Base-by-base conservation (phyloP, 495 filamentous ascomycete genomes). In the Penicillium tannophilum region DNA sequence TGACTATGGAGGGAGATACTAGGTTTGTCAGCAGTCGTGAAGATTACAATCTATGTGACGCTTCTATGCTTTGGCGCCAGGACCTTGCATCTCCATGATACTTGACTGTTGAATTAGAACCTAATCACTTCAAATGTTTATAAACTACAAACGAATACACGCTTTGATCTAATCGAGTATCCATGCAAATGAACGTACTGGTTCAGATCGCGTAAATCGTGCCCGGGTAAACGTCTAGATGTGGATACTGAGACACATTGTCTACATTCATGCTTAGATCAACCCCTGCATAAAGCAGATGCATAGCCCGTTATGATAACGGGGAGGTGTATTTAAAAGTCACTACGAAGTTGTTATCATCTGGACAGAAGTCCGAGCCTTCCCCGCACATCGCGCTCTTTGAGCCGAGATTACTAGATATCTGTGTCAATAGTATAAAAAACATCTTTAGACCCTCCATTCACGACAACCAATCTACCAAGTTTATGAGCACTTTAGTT, bases 281-380 rank as follows among this genome's bases (percentile, higher is more conserved):
- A 41, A n/a, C 39, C 39, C 33, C 33, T 36, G 33, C 10, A 36
- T 12, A 36, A 36, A 36, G 10, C 33, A 14, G 39, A n/a, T 41
- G 14, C 39, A 41, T n/a, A 41, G 14, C 39, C 39, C 39, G 14
- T 1, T 41, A 41, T 41, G 39, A 41, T 41, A 41, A n/a, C 14
- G 16, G 5, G 20, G 20, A 24, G 45, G 9, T 14, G 20, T 47
- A 47, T 14, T 9, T 14, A 14, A 2, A 47, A 47, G 26, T 51
- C 14, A 9, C 48, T 51, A 31, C 17, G 16, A 47, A 5, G 3
- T 17, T 31, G 35, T 17, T 54, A 41, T 55, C 17, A 41, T 46
- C 55, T 43, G 61, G 53, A 53, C 42, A 56, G 61, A 63, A 63
- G 43, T 54, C 59, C 59, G 59, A 41, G 49, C 43, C 48, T 55